Base-by-base conservation (phyloP, 352 stramenopile genomes). In the Phytophthora crassamura region DNA sequence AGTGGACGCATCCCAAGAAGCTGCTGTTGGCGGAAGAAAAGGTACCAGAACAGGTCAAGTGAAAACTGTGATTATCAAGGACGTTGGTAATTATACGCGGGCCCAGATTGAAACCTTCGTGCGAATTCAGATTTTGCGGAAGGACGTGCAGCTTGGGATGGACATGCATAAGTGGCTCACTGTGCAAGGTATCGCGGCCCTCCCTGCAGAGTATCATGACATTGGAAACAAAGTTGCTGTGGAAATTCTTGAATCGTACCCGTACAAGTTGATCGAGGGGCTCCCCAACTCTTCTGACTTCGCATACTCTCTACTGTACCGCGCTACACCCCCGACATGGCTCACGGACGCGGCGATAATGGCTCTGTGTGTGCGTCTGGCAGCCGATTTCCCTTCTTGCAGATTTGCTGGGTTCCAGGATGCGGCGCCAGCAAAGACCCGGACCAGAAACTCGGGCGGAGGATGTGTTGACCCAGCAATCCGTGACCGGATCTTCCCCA, bases 81-180 rank as follows among this genome's bases (percentile, higher is more conserved):
- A 53, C 20, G 48, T 64, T 0, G 58, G 57, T 1, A 34, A 34
- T 10, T 66, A 50, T 32, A 58, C 51, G 1, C 43, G 57, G 0
- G 4, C 10, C 5, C 50, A 67, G n/a, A 57, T 68, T 12, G 51
- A 73, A 41, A 43, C 5, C 0, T 65, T 60, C 28, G 35, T 41
- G 14, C 34, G 22, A 3, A 8, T 60, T 0, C 0, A 63, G 8
- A 68, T 51, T 8, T 12, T 52, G 4, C 46, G 45, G 18, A 22
- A 5, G 0, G 8, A 3, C 1, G 43, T 62, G 0, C 22, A 53
- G 7, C 15, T 55, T 0, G 59, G 50, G 0, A 7, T 68, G 3
- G 42, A 36, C n/a, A 46, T 43, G 30, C 32, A 50, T 0, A 61
- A 40, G 15, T 67, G 49, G 49, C 30, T 61, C 12, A 8, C 5